Evolutionary conservation across 2,329 filamentous ascomycete genomes (phyloP).

Genomic region (Tricladium varicosporioides): DNA sequence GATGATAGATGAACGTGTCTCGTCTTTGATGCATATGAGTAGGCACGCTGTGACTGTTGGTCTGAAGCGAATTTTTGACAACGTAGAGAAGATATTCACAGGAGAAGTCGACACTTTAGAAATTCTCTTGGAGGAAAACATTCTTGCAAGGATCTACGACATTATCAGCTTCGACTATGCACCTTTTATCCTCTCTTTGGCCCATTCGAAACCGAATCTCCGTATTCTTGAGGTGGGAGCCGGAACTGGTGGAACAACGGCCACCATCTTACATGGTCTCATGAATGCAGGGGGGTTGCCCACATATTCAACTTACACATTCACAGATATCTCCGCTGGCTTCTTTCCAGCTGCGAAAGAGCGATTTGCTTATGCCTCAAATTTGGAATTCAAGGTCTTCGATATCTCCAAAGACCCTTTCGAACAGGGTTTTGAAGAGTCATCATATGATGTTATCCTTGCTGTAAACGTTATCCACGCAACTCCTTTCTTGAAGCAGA

Average conservation of each 20-base stretch:
- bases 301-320: constrained; percentile 16
- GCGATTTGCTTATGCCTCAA: constrained; percentile 30
- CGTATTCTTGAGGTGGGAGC: constrained; percentile 35
- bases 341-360: constrained; percentile 36
- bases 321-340: constrained; percentile 27
- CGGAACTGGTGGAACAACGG: constrained; percentile 25
- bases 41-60: constrained; percentile 2
- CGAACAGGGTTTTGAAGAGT: constrained; percentile 35
- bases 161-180: constrained; percentile 11
- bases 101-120: constrained; percentile 6
- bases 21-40: too few species aligned
- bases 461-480: constrained; percentile 28
- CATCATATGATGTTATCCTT: constrained; percentile 31
- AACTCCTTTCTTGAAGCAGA: constrained; percentile 18
- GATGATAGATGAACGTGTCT: too few species aligned
- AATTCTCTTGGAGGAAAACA: constrained; percentile 9
- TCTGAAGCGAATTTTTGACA: background rate
- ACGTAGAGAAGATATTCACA: background rate
- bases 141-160: constrained; percentile 12
- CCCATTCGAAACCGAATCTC: constrained; percentile 28
- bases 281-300: background rate
- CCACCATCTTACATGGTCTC: constrained; percentile 14
- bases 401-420: constrained; percentile 35
- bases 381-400: constrained; percentile 33
- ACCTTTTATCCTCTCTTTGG: constrained; percentile 26